These are phyloP conservation scores for Ciborinia camelliae DNA, from an alignment of 2,329 filamentous ascomycete species.

Conservation along the genomic window DNA sequence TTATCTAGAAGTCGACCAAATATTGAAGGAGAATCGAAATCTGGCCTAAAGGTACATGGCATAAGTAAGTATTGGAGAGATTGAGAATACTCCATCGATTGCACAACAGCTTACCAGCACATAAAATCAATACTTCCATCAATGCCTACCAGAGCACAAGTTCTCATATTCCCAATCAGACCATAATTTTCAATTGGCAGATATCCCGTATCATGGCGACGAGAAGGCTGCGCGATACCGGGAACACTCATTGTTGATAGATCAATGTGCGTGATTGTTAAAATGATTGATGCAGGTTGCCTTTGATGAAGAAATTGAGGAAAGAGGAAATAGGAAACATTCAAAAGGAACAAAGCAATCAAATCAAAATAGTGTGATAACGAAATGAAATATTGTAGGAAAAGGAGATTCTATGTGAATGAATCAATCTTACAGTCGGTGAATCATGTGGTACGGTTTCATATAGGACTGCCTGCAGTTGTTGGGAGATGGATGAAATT, in stretches of 20 bases:
- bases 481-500: too few relatives aligned
- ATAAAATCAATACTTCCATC: slow-evolving; percentile 73
- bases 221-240: slow-evolving; percentile 9
- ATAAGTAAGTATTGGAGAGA: slow-evolving; percentile 1
- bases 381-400: not conserved
- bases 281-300: slow-evolving; percentile 9
- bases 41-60: slow-evolving; percentile 52
- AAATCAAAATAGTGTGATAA: not conserved
- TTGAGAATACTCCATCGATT: not conserved
- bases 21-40: slow-evolving; percentile 73
- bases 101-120: slow-evolving; percentile 57
- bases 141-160: slow-evolving; percentile 70
- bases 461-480: too few relatives aligned
- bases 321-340: not conserved
- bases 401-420: not conserved
- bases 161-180: slow-evolving; percentile 77
- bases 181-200: slow-evolving; percentile 69
- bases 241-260: slow-evolving; percentile 6
- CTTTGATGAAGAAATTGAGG: slow-evolving; percentile 2
- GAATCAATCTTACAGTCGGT: not conserved
- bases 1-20: slow-evolving; percentile 74
- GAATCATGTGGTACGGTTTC: not conserved
- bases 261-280: not conserved
- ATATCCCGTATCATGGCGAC: slow-evolving; percentile 33
- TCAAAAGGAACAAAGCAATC: slow-evolving; percentile 10